A percentile compares a stretch with the other conserved stretches of the same genome.
Evolutionary conservation across 73 alveolate species (phyloP).

Genomic region (Tetrahymena malaccensis): DNA sequence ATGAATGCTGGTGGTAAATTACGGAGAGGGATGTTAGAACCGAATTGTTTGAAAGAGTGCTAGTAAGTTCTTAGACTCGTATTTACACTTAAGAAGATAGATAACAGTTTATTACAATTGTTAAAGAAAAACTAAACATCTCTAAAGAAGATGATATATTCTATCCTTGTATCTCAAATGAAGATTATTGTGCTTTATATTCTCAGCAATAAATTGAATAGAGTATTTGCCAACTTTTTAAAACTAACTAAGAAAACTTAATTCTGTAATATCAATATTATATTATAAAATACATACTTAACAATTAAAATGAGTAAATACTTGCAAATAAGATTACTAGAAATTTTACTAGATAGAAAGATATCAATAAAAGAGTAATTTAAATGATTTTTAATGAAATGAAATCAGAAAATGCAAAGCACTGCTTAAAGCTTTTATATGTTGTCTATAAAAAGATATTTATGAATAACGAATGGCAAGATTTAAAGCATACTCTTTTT

Average conservation of each 20-base stretch:
- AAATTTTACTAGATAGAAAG: not conserved
- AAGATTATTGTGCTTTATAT: not conserved
- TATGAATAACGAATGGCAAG: not conserved
- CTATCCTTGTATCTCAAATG: not conserved
- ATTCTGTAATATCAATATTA: not conserved
- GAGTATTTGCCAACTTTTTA: not conserved
- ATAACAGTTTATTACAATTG: not conserved
- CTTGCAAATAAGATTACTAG: not conserved
- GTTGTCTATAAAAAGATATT: not conserved
- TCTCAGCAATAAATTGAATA: not conserved
- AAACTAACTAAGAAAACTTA: not conserved
- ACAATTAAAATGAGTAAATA: not conserved
- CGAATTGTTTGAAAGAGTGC: not conserved
- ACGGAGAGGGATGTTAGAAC: not conserved
- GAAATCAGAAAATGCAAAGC: not conserved
- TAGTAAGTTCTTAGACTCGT: not conserved
- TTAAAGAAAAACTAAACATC: not conserved
- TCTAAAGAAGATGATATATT: not conserved
- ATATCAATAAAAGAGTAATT: not conserved
- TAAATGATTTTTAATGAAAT: not conserved
- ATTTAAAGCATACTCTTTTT: not conserved
- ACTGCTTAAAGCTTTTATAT: not conserved
- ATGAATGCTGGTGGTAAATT: not conserved
- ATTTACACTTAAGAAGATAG: not conserved
- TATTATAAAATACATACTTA: not conserved